Percentiles rank a stretch among this genome's conserved stretches.
Evolutionary conservation across 2,329 filamentous ascomycete genomes (phyloP).

Genomic region (Fusarium virguliforme): DNA sequence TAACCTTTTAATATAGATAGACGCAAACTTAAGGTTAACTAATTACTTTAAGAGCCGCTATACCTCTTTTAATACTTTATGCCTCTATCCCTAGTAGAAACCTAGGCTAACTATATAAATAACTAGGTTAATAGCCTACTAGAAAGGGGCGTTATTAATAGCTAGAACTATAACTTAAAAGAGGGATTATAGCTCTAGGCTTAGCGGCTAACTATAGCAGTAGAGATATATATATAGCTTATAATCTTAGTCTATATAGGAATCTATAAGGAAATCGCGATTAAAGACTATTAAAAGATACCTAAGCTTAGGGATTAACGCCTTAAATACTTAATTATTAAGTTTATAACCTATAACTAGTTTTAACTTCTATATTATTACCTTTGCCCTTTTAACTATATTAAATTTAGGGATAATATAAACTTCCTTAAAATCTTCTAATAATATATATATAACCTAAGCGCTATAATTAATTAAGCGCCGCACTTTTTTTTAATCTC

Average conservation of each 20-base stretch:
- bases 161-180: neutral
- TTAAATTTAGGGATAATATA: neutral
- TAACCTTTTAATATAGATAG: neutral
- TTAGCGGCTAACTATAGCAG: slow-evolving; percentile 17
- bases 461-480: too few relatives aligned
- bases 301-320: neutral
- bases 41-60: slow-evolving; percentile 1
- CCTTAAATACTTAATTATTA: slow-evolving; percentile 17
- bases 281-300: slow-evolving; percentile 29
- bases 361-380: slow-evolving; percentile 24
- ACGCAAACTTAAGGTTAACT: neutral
- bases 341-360: slow-evolving; percentile 31
- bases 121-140: too few relatives aligned
- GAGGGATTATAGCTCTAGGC: neutral
- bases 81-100: slow-evolving; percentile 14
- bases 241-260: slow-evolving; percentile 31
- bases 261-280: slow-evolving; percentile 21
- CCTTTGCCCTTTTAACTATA: slow-evolving; percentile 12
- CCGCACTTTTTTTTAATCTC: too few relatives aligned
- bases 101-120: slow-evolving; percentile 22
- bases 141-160: too few relatives aligned
- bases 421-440: neutral
- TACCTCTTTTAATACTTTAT: slow-evolving; percentile 23
- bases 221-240: slow-evolving; percentile 33
- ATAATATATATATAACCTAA: too few relatives aligned